Evolutionary conservation across 305 asterid species (phyloP), one percentile per base, ranked within the genome.

Genomic region (Stenogyne calaminthoides): DNA sequence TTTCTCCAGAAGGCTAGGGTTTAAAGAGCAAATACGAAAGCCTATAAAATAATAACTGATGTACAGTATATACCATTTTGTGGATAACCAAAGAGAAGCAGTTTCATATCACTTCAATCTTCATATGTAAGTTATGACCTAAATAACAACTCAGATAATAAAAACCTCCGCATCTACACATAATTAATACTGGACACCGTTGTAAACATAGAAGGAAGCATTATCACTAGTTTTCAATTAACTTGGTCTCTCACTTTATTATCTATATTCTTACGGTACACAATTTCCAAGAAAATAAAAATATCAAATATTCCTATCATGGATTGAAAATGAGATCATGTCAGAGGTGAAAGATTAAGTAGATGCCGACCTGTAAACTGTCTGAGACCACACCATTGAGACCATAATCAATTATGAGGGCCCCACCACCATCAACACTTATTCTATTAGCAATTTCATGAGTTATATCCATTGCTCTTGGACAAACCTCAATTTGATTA

Each of bases 391-490:
- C 70, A 67, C 92, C 87, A 69, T 91, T 78, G 63, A 78, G 86
- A 72, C 98, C 98, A 77, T 93, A 93, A 80, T 93, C 98, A 47
- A 93, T 93, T 68, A 93, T 86, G 74, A 93, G 93, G 67, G 97
- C 98, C 11, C 91, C 98, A 32, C 97, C 98, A 59, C 98, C 97
- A 82, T 93, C 96, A 73, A 74, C 73, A 58, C 87, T 80, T 69
- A 91, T 81, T 83, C 98, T 83, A 47, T 84, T 82, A 44, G 97
- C 82, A 57, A 93, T 91, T 74, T 70, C 87, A 77, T 78, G 90
- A 65, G 97, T 88, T 74, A 93, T 84, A 76, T 93, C 98, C 55
- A 93, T 91, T 55, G 96, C 96, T 74, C 81, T 91, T 37, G 98
- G 97, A 78, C 96, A 93, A 74, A 93, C 77, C 80, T 93, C 98